Percentiles rank a stretch among this genome's conserved stretches.
phyloP scores from a whole-genome alignment of 2,329 filamentous ascomycete species.

The Coniochaeta ligniaria region DNA sequence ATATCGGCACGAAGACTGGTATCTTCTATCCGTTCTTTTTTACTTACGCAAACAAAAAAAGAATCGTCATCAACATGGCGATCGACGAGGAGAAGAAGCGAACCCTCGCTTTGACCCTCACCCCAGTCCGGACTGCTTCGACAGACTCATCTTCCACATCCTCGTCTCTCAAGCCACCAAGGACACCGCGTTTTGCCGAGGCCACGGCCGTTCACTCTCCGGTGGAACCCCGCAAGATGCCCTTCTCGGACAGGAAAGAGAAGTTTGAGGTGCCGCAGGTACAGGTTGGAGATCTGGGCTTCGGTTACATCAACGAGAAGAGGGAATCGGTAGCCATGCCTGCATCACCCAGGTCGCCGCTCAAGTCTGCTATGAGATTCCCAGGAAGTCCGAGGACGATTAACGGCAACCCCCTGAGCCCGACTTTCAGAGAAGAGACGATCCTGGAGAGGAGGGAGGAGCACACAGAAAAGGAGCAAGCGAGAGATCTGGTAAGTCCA shows the following conservation, averaged over 20 bases:
- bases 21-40: constrained; percentile 24
- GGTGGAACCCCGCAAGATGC: constrained; percentile 45
- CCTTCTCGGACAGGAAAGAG: constrained; percentile 51
- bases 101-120: constrained; percentile 47
- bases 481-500: constrained; percentile 71
- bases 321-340: constrained; percentile 53
- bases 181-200: constrained; percentile 74
- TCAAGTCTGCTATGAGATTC: constrained; percentile 86
- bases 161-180: constrained; percentile 57
- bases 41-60: constrained; percentile 13
- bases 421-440: constrained; percentile 85
- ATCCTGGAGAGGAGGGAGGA: constrained; percentile 78
- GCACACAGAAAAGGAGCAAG: constrained; percentile 78
- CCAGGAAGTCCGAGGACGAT: constrained; percentile 73
- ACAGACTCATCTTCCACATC: constrained; percentile 44
- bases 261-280: constrained; percentile 51
- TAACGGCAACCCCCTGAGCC: constrained; percentile 73
- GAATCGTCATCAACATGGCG: constrained; percentile 23
- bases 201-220: constrained; percentile 74
- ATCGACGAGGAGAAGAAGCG: constrained; percentile 45
- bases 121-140: constrained; percentile 40
- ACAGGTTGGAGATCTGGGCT: constrained; percentile 81
- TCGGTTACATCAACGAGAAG: constrained; percentile 74
- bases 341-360: constrained; percentile 66
- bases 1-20: constrained; percentile 24